Base-by-base conservation (phyloP, 2,329 filamentous ascomycete species). In the Pezicula carpinea region DNA sequence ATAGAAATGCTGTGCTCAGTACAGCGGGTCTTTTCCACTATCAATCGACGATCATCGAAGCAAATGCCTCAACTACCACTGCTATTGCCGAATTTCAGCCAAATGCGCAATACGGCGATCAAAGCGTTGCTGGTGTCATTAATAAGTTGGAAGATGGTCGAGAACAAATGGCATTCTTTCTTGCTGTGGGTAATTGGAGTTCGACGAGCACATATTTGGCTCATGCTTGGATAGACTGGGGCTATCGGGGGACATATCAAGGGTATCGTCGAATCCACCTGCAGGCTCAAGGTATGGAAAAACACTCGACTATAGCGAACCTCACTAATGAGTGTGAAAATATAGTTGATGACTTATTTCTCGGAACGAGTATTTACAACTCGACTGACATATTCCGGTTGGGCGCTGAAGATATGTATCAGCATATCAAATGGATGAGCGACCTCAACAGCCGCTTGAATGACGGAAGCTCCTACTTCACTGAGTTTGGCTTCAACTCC, bases 131-230 rank as follows among this genome's bases (percentile, higher is more conserved):
- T 35, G 79, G 71, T 22, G 76, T 82, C 44, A 78, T 82, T 60
- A 81, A 80, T 60, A 71, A 74, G 49, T 74, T 79, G 50, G 67
- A 68, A 42, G 33, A 41, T 18, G 70, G 70, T 10, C 72, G 79
- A 48, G 69, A 81, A 64, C 75, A 80, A 60, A 80, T 83, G 76
- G 78, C 73, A 7, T 82, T 76, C 66, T 82, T 82, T 64, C 70
- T 77, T 47, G 64, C 66, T 45, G 63, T 66, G 6, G 63, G 65
- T 21, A 64, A 67, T 39, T 70, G 67, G 69, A 66, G 61, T 50
- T 53, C 71, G 14, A 73, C 77, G 2, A 78, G 75, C 54, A 79
- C 71, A 60, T 79, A 72, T 56, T 60, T 82, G 46, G 78, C 82
- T 60, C 79, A 83, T 60, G 69, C 79, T 8, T 81, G 75, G 71